These are phyloP conservation scores for Tanozyma kutaoensis DNA, from an alignment of 805 yeast genomes.

Conservation along the genomic window DNA sequence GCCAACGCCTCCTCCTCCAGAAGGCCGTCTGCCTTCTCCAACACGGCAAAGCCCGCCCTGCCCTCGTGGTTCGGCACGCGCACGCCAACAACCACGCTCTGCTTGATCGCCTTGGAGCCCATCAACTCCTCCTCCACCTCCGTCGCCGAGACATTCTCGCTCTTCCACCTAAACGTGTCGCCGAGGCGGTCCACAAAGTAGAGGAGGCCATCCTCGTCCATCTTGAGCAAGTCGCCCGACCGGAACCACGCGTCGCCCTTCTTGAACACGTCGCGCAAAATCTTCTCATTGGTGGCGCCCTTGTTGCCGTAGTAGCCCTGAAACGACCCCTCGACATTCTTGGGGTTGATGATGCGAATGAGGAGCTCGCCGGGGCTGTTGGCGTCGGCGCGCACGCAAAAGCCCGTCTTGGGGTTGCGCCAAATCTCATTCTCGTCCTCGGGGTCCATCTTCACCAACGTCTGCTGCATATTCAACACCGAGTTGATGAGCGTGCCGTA, in stretches of 20 bases:
- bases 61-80: slow-evolving; percentile 84
- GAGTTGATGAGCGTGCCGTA: slow-evolving; percentile 50
- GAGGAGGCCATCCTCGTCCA: slow-evolving; percentile 54
- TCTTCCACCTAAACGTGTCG: slow-evolving; percentile 93
- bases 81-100: slow-evolving; percentile 80
- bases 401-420: slow-evolving; percentile 54
- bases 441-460: slow-evolving; percentile 63
- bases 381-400: slow-evolving; percentile 36
- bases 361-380: slow-evolving; percentile 82
- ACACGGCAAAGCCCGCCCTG: slow-evolving; percentile 81
- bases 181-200: slow-evolving; percentile 89
- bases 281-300: slow-evolving; percentile 66
- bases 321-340: slow-evolving; percentile 59
- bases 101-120: slow-evolving; percentile 34
- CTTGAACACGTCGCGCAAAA: slow-evolving; percentile 57
- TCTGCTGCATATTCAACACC: slow-evolving; percentile 39
- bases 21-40: slow-evolving; percentile 36
- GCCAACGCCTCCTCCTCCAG: slow-evolving; percentile 9
- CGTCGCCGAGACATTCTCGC: slow-evolving; percentile 87
- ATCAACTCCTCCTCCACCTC: slow-evolving; percentile 78
- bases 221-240: slow-evolving; percentile 69
- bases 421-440: slow-evolving; percentile 62
- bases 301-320: slow-evolving; percentile 84
- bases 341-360: slow-evolving; percentile 55
- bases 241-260: slow-evolving; percentile 90